Base-by-base conservation (phyloP, 345 rosid species). In the Hevea brasiliensis region DNA sequence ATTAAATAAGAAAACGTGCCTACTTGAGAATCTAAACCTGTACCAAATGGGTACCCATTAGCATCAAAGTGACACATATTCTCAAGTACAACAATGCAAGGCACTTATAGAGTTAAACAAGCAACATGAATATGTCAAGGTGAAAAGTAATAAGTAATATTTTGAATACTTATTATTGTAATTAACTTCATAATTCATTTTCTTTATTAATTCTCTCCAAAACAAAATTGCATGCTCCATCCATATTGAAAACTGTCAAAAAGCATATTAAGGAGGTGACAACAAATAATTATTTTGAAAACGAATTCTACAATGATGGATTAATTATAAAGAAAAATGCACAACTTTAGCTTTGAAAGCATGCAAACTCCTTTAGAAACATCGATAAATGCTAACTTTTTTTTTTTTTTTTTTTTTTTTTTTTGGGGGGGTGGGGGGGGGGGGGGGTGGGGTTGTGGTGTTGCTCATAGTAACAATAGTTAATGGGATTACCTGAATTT, bases 31-130 rank as follows among this genome's bases (percentile, higher is more conserved):
- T 97, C 98, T 65, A 97, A 94, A 75, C 98, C 98, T 89, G 91
- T 87, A 37, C 97, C 98, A 75, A 92, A 92, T 65, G 98, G 98
- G 82, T 94, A 94, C 50, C 98, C 98, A 76, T 92, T 97, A 58
- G 93, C 96, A 75, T 94, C 97, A 74, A 94, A 94, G 82, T 94
- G 95, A 81, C 95, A 90, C 98, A 92, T 94, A 83, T 94, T 94
- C 84, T 94, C 97, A 68, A 94, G 95, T 48, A 92, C 97, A 62
- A 97, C 98, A 74, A 94, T 84, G 68, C 97, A 94, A 47, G 98
- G 98, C 58, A 94, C 98, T 97, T 90, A 69, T 20, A 76, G 74
- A 42, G 78, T 72, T 69, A 21, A 72, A 37, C 50, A 73, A 69
- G 58, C 61, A 70, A 41, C 8, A 67, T 27, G 26, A 8, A 78